phyloP scores from a whole-genome alignment of 306 rosid genomes.

The Pterocarpus santalinus region DNA sequence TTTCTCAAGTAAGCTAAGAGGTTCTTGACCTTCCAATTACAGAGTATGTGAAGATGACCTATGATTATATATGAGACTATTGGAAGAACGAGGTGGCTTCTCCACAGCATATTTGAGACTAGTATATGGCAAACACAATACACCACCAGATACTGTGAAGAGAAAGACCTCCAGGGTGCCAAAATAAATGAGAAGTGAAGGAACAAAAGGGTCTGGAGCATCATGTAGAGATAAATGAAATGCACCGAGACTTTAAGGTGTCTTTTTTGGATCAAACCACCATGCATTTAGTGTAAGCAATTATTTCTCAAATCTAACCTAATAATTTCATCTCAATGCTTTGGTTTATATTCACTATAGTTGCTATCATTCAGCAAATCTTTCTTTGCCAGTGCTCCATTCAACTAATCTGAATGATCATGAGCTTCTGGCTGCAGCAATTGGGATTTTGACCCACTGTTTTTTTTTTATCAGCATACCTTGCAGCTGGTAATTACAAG shows the following conservation, averaged over 20 bases:
- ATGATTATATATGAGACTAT: conserved; percentile 22
- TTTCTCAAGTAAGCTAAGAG: conserved; percentile 38
- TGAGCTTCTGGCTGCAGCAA: conserved; percentile 39
- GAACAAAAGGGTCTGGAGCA: conserved; percentile 20
- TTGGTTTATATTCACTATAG: conserved; percentile 21
- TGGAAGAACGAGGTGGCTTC: conserved; percentile 34
- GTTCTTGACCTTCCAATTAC: conserved; percentile 46
- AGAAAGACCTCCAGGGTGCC: conserved; percentile 13
- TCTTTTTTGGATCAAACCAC: conserved; percentile 27
- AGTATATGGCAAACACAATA: background rate
- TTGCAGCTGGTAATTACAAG: conserved; percentile 12
- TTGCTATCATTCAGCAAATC: conserved; percentile 1
- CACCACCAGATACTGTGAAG: background rate
- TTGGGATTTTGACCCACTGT: conserved; percentile 26
- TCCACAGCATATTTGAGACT: conserved; percentile 11
- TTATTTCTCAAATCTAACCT: no score
- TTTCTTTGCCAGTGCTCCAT: conserved; percentile 37
- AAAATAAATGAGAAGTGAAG: conserved; percentile 34
- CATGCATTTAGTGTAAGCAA: conserved; percentile 9
- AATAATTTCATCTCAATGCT: background rate
- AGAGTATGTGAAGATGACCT: conserved; percentile 29
- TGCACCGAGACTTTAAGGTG: conserved; percentile 26
- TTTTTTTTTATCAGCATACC: background rate
- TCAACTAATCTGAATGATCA: conserved; percentile 14
- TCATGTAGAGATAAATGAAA: conserved; percentile 8